Percentiles rank a stretch among this genome's conserved stretches.
Evolutionary conservation across 805 yeast species (phyloP).

Genomic region (Schwanniomyces pseudopolymorphus): DNA sequence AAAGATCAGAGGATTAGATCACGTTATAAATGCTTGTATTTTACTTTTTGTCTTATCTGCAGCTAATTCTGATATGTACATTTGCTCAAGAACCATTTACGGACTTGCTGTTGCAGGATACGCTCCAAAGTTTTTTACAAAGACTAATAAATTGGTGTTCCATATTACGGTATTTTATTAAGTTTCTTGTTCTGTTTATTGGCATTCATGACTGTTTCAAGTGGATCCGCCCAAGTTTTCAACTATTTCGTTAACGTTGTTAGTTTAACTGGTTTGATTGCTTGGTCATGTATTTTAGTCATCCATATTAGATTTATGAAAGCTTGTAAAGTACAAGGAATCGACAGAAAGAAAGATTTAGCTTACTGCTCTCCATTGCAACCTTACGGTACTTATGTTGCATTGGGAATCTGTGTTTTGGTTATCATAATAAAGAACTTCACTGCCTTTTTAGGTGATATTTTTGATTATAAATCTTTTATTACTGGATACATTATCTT

Average conservation of each 20-base stretch:
- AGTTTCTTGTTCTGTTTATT: constrained; percentile 57
- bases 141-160: constrained; percentile 72
- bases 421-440: constrained; percentile 68
- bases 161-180: constrained; percentile 54
- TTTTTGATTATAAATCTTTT: constrained; percentile 61
- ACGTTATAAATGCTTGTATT: constrained; percentile 75
- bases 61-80: constrained; percentile 75
- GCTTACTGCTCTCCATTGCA: constrained; percentile 66
- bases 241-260: constrained; percentile 73
- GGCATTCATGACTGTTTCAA: constrained; percentile 68
- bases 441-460: constrained; percentile 61
- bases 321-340: constrained; percentile 64
- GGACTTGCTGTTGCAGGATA: constrained; percentile 71
- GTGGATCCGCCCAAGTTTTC: constrained; percentile 58
- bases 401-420: constrained; percentile 52
- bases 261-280: constrained; percentile 70
- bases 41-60: constrained; percentile 78
- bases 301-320: constrained; percentile 65
- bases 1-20: constrained; percentile 63
- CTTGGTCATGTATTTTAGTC: constrained; percentile 71
- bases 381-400: constrained; percentile 65
- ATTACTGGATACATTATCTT: constrained; percentile 79
- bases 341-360: constrained; percentile 50
- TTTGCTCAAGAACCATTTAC: constrained; percentile 73
- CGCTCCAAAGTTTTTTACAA: constrained; percentile 68